Percentiles rank a stretch among this genome's conserved stretches.
These are phyloP conservation scores for Yamagishiella unicocca DNA, from an alignment of 139 green algal species.

Conservation along the genomic window DNA sequence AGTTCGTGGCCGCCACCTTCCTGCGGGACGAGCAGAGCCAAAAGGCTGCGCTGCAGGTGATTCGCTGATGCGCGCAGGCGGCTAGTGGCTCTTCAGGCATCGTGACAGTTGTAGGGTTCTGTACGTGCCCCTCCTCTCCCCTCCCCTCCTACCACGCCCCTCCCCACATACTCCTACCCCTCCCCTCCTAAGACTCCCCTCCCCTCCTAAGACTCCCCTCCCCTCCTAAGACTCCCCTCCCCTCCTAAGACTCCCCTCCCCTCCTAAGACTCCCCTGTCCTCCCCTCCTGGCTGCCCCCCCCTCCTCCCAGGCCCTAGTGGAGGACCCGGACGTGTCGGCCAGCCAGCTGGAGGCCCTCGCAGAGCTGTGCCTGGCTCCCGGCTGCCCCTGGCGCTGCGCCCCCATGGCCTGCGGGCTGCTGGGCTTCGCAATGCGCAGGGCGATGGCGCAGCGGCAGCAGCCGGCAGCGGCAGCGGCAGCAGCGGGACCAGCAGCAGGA, in stretches of 20 bases:
- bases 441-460: neutral
- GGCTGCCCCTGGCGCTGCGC: conserved; percentile 7
- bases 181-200: too few relatives aligned
- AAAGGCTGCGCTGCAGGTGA: conserved; percentile 19
- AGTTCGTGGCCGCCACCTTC: conserved; percentile 19
- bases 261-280: too few relatives aligned
- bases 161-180: too few relatives aligned
- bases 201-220: too few relatives aligned
- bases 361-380: conserved; percentile 23
- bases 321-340: neutral
- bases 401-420: neutral
- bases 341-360: conserved; percentile 25
- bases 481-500: neutral
- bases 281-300: too few relatives aligned
- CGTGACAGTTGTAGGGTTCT: too few relatives aligned
- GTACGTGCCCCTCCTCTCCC: too few relatives aligned
- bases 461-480: neutral
- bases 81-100: too few relatives aligned
- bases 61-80: too few relatives aligned
- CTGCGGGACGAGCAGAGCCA: neutral
- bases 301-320: neutral
- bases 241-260: too few relatives aligned
- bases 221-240: too few relatives aligned
- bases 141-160: too few relatives aligned
- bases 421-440: conserved; percentile 20